A percentile compares a stretch with the other conserved stretches of the same genome.
These are phyloP conservation scores for Vigna nakashimae DNA, from an alignment of 306 rosid genomes.

Conservation along the genomic window DNA sequence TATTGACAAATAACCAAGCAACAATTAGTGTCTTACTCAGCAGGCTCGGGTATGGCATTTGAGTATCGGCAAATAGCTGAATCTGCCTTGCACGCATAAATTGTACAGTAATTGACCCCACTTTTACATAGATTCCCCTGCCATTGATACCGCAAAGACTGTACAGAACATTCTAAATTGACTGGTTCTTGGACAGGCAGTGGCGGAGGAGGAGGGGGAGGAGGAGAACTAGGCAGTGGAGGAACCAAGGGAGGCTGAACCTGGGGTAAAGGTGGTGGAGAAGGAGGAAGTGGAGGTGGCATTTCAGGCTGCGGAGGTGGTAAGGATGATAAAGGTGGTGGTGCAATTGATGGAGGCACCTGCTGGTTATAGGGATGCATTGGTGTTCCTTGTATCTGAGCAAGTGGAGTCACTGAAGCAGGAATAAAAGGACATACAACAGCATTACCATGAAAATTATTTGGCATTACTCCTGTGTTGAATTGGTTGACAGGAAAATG, in stretches of 20 bases:
- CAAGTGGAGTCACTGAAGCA: slow-evolving; percentile 87
- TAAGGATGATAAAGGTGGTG: slow-evolving; percentile 67
- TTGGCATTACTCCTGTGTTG: slow-evolving; percentile 59
- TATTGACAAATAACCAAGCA: slow-evolving; percentile 35
- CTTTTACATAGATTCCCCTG: slow-evolving; percentile 90
- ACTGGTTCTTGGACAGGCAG: slow-evolving; percentile 58
- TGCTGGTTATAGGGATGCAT: slow-evolving; percentile 70
- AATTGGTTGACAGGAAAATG: slow-evolving; percentile 68
- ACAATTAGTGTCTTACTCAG: slow-evolving; percentile 63
- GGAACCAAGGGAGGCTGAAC: slow-evolving; percentile 80
- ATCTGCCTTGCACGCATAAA: slow-evolving; percentile 73
- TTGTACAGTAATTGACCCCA: slow-evolving; percentile 88
- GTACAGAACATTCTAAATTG: slow-evolving; percentile 57
- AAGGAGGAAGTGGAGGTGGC: slow-evolving; percentile 80
- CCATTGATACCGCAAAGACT: slow-evolving; percentile 68
- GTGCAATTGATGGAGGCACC: slow-evolving; percentile 59
- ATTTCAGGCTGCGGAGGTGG: slow-evolving; percentile 78
- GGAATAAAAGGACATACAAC: slow-evolving; percentile 76
- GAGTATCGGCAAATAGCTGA: slow-evolving; percentile 79
- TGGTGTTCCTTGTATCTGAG: slow-evolving; percentile 77
- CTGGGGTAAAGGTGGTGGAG: slow-evolving; percentile 88
- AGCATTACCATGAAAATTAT: slow-evolving; percentile 64
- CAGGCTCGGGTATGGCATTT: slow-evolving; percentile 77
- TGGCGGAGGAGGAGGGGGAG: slow-evolving; percentile 74
- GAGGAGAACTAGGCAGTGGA: slow-evolving; percentile 88